Conservation (phyloP, 306 rosid genomes). For the Hippophae rhamnoides region DNA sequence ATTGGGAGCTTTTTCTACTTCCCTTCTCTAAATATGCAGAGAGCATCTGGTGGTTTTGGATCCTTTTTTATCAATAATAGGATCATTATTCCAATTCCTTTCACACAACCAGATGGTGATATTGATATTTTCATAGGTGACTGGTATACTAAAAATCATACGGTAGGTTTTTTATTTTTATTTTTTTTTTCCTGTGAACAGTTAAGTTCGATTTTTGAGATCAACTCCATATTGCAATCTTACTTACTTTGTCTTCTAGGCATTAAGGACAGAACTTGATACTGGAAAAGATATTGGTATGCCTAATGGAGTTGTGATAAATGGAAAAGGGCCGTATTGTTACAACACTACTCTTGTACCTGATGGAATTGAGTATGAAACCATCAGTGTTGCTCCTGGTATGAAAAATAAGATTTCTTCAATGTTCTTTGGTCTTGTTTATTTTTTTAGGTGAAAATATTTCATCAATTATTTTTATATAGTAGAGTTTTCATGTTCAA, state of each 20-base stretch:
- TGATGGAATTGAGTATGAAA: constrained; percentile 40
- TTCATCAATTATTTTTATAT: too few species aligned
- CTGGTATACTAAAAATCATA: constrained; percentile 61
- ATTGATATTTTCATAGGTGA: constrained; percentile 66
- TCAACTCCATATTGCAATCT: neutral
- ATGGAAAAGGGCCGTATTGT: constrained; percentile 87
- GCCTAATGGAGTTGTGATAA: constrained; percentile 90
- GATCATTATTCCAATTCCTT: constrained; percentile 47
- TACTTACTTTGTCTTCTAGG: constrained; percentile 26
- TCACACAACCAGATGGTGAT: constrained; percentile 62
- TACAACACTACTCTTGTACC: constrained; percentile 76
- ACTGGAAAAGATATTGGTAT: constrained; percentile 62
- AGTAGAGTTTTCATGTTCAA: too few species aligned
- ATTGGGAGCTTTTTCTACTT: constrained; percentile 87
- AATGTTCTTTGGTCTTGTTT: too few species aligned
- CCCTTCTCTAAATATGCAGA: constrained; percentile 71
- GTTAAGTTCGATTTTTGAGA: neutral
- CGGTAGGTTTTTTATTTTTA: constrained; percentile 33
- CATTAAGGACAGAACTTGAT: constrained; percentile 48
- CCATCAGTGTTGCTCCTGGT: constrained; percentile 70
- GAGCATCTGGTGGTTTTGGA: constrained; percentile 90
- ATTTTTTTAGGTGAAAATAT: too few species aligned
- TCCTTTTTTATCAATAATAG: constrained; percentile 59
- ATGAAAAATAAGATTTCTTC: neutral
- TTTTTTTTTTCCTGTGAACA: constrained; percentile 2